Percentiles rank a stretch among this genome's conserved stretches.
Evolutionary conservation across 139 green algal species (phyloP).

Genomic region (Chlorella sorokiniana): DNA sequence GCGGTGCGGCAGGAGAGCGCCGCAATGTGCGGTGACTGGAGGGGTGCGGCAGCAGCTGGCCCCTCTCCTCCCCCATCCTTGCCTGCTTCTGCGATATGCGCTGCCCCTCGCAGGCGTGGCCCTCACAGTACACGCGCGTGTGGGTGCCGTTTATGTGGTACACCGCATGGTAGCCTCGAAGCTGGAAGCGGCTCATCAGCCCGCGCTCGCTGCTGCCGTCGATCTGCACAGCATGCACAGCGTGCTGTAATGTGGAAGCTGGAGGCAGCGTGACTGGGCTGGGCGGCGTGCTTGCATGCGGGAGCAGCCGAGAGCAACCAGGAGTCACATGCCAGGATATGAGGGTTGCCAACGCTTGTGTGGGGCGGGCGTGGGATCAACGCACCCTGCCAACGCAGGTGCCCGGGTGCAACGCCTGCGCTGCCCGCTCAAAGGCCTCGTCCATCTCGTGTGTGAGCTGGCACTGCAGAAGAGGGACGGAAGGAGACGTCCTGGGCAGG

Average conservation of each 20-base stretch:
- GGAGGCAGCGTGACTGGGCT: too few species aligned
- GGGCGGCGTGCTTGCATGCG: neutral
- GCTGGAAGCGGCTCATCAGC: constrained; percentile 32
- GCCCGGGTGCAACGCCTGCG: neutral
- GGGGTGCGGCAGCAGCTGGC: neutral
- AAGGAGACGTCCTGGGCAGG: too few species aligned
- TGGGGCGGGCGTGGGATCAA: neutral
- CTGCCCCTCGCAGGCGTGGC: constrained; percentile 2
- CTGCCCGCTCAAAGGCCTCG: constrained; percentile 11
- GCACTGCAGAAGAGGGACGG: constrained; percentile 26
- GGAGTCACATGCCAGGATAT: neutral
- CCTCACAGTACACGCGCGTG: constrained; percentile 29
- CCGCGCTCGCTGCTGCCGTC: constrained; percentile 27
- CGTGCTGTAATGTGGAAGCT: neutral
- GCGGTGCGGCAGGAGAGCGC: too few species aligned
- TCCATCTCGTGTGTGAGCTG: constrained; percentile 36
- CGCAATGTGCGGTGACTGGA: too few species aligned
- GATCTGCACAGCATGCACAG: constrained; percentile 3
- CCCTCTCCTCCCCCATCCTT: neutral
- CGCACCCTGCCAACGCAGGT: constrained; percentile 20
- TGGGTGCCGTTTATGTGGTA: constrained; percentile 26
- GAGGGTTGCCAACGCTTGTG: neutral
- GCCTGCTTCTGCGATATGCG: neutral
- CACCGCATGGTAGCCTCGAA: constrained; percentile 30
- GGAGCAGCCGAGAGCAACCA: neutral